Base-by-base conservation (phyloP, 768 basidiomycete species). In the Macrolepiota albuminosa region DNA sequence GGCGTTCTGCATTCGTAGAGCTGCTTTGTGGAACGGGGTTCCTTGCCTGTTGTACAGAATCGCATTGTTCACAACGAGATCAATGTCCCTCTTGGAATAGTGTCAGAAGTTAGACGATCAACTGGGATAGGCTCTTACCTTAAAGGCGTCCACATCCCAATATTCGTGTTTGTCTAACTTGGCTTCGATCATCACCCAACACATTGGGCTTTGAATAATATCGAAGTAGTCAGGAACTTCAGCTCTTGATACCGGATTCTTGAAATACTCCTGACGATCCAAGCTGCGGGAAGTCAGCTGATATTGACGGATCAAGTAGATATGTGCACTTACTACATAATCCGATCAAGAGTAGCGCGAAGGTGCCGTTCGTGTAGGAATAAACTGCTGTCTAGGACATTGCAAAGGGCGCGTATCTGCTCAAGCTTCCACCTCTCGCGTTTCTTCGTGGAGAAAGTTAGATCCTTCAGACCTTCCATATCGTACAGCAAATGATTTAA, bases 161-260 rank as follows among this genome's bases (percentile, higher is more conserved):
- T 98, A 98, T 67, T 89, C 84, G 60, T 92, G 88, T 39, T 79
- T 78, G 54, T 95, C 89, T 34, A 99, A 76, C 70, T 92, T 96
- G 33, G 75, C 72, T 49, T 92, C 88, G 67, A 99, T 96, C 33
- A 78, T 80, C 13, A 78, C 79, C 86, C 95, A 95, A 61, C 88
- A 89, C 93, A 97, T 97, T 0, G 97, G 97, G 4, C 81, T 76
- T 66, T 85, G 81, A 67, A 99, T 81, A 39, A 97, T 78, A 49
- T 93, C 88, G 67, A 89, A 93, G 70, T 99, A 99, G 68, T 98
- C 95, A 1, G 91, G 91, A 0, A 95, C 93, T 43, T 89, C 84
- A 1, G 73, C 75, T 64, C 78, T 86, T 45, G 86, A 88, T 40
- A 98, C 94, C 0, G 95, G 93, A 61, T 87, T 84, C 60, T 84